Base-by-base conservation (phyloP, 164 flowering plant genomes). In the Aristolochia contorta region DNA sequence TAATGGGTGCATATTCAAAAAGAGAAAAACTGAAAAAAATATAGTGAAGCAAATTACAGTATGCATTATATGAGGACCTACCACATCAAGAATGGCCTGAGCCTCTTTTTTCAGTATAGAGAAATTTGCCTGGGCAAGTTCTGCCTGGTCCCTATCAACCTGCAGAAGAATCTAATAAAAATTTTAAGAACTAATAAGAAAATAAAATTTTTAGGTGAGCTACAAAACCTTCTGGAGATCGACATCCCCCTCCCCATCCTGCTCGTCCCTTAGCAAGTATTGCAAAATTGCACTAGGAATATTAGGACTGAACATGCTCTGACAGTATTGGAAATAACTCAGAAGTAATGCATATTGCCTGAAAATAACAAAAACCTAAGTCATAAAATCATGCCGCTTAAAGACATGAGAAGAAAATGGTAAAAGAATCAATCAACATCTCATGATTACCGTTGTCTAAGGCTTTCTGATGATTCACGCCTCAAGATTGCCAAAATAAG, bases 281-380 rank as follows among this genome's bases (percentile, higher is more conserved):
- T 79, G 93, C 68, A 94, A 63, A 52, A 94, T 80, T 19, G 86
- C 49, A 53, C 77, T 71, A n/a, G 97, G 96, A 56, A 94, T 80
- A 76, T 91, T 88, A 58, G 92, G 87, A 79, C 86, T 83, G 75
- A 88, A 81, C 77, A 82, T 75, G 75, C 91, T 89, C 63, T 70
- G 86, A 70, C 99, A 94, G 68, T 90, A 94, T 76, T 91, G 99
- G 62, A 89, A 84, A 70, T 91, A 94, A 75, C 94, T 86, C 23
- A 94, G 84, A 59, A 94, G 85, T 77, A 94, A 72, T 1, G 97
- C 91, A 75, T 94, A 94, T 67, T 88, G 97, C 63, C 97, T 93
- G n/a, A 88, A 59, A 73, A 57, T 56, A 12, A 53, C 55, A 56
- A 24, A 23, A 56, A 54, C 9, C 55, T 12, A 16, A 27, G 55